Conservation (phyloP, 2,329 filamentous ascomycete species). For the Clarireedia hainanense region DNA sequence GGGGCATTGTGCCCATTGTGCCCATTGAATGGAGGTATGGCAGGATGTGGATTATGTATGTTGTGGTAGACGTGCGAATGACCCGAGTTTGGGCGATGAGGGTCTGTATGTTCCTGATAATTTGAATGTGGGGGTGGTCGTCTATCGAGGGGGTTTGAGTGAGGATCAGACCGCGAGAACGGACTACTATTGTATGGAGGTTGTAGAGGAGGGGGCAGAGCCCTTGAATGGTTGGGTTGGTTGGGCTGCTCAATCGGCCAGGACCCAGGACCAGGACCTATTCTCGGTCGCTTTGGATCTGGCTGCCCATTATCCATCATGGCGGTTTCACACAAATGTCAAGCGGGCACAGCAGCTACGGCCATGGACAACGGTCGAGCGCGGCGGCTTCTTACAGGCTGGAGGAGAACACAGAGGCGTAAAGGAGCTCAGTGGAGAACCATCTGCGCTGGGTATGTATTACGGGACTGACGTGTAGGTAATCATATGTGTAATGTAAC, state of each 20-base stretch:
- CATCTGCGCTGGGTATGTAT: constrained; percentile 24
- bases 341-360: constrained; percentile 27
- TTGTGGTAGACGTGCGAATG: constrained; percentile 23
- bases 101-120: constrained; percentile 24
- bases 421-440: constrained; percentile 20
- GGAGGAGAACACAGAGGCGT: constrained; percentile 22
- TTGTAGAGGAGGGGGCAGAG: constrained; percentile 35
- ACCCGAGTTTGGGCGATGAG: constrained; percentile 23
- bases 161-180: constrained; percentile 3
- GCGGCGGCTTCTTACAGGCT: constrained; percentile 29
- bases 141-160: constrained; percentile 6
- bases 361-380: constrained; percentile 32
- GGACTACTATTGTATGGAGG: constrained; percentile 33
- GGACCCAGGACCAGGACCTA: constrained; percentile 26
- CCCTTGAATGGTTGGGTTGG: constrained; percentile 28
- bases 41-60: constrained; percentile 26
- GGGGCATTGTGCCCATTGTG: constrained; percentile 17
- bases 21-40: constrained; percentile 30
- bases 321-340: constrained; percentile 32
- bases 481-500: constrained; percentile 22
- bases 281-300: constrained; percentile 52
- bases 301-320: constrained; percentile 53
- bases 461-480: constrained; percentile 24
- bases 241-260: constrained; percentile 10
- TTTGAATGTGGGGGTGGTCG: constrained; percentile 43